These are phyloP conservation scores for Baorangia bicolor DNA, from an alignment of 768 basidiomycete species.

Conservation along the genomic window DNA sequence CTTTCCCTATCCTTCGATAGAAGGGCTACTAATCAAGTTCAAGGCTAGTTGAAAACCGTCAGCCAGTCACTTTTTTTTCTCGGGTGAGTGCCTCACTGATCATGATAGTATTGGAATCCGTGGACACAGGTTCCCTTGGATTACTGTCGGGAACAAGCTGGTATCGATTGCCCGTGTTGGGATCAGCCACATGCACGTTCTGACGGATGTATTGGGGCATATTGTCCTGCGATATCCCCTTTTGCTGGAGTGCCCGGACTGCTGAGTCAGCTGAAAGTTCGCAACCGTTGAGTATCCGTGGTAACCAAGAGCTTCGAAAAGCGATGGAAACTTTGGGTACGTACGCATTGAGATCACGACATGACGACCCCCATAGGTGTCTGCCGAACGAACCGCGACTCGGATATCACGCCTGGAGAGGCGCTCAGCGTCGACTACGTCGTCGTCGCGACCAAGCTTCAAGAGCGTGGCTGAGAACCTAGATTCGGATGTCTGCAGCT, in stretches of 20 bases:
- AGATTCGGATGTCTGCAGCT: background rate
- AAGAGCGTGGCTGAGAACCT: conserved; percentile 1
- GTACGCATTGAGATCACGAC: conserved; percentile 1
- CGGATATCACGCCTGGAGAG: background rate
- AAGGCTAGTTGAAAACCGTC: background rate
- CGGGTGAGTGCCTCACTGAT: conserved; percentile 1
- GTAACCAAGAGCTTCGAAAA: background rate
- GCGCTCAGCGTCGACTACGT: background rate
- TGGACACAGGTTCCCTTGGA: background rate
- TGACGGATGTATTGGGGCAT: conserved; percentile 6
- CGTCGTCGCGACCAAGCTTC: background rate
- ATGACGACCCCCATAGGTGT: background rate
- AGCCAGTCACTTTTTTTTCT: background rate
- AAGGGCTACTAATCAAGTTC: background rate
- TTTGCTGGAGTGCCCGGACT: background rate
- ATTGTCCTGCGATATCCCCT: conserved; percentile 1
- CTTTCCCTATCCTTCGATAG: background rate
- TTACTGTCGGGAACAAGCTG: background rate
- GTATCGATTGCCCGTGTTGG: conserved; percentile 6
- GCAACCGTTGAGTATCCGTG: background rate
- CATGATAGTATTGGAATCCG: background rate
- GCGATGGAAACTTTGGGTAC: background rate
- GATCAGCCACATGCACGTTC: conserved; percentile 2
- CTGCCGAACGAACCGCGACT: background rate
- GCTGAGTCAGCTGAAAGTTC: background rate